Base-by-base conservation (phyloP, 345 rosid genomes). In the Geranium rotundifolium region DNA sequence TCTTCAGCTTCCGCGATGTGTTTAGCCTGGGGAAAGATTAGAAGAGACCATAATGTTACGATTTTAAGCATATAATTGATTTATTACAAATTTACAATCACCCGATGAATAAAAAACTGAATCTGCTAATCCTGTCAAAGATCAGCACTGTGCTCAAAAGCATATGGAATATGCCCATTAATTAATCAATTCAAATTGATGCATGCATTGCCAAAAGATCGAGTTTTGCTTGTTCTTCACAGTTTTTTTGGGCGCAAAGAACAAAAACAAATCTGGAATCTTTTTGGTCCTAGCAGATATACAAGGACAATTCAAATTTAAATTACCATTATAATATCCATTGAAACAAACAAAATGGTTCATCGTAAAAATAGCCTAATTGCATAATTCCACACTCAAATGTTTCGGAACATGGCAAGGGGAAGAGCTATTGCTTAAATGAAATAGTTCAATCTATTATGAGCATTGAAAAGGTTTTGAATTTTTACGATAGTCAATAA, bases 1-100 rank as follows among this genome's bases (percentile, higher is more conserved):
- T 77, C 81, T 78, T 89, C 95, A 60, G 91, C 86, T 66, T 89
- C 93, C 0, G 81, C 64, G 63, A 92, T 87, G 75, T 64, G 69
- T 71, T 81, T 87, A 9, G 91, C 97, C 97, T 91, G 74, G 4
- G 57, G 58, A 30, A 59, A 63, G 59, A n/a, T 8, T 46, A 46
- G 12, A 10, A 46, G 52, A 46, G 16, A 46, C 14, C 52, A 10
- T 14, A 12, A 46, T 46, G 3, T 55, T 17, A 4, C 12, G 19
- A 18, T 4, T 4, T 6, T 16, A 55, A 17, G n/a, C 57, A 7
- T 16, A 55, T 23, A 23, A 23, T 23, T 23, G 27, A 23, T 23
- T 23, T 23, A 23, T 23, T 23, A 23, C 27, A 23, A 23, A 23
- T 37, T 37, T 37, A 6, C 46, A 37, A 6, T 37, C 12, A 5